These are phyloP conservation scores for Rhododendron ovatum DNA, from an alignment of 148 eudicot species.

Conservation along the genomic window DNA sequence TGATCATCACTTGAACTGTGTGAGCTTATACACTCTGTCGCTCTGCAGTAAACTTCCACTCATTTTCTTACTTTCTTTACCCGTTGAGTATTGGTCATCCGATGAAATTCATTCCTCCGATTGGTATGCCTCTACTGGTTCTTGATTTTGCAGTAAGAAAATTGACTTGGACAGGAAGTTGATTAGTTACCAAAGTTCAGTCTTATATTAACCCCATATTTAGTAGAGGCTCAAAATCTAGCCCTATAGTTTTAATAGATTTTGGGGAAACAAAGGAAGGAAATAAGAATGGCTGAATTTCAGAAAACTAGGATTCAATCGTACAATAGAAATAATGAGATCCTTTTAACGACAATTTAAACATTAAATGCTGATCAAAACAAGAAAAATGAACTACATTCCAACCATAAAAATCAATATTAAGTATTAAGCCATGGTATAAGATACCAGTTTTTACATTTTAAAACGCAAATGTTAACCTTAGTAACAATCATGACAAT, in stretches of 20 bases:
- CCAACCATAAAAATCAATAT: neutral
- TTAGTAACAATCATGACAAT: neutral
- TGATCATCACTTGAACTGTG: neutral
- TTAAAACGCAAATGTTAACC: neutral
- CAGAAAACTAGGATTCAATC: neutral
- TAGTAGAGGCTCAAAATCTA: neutral
- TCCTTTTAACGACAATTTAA: neutral
- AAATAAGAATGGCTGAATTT: neutral
- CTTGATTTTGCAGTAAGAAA: neutral
- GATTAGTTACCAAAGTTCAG: neutral
- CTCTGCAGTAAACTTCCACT: neutral
- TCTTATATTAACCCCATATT: neutral
- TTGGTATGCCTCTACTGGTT: neutral
- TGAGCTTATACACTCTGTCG: neutral
- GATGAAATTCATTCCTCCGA: neutral
- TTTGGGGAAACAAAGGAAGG: neutral
- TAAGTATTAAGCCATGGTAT: neutral
- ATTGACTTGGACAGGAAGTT: neutral
- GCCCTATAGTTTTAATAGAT: neutral
- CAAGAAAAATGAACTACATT: neutral
- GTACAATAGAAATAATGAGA: neutral
- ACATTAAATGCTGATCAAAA: neutral
- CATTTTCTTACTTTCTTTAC: neutral
- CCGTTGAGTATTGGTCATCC: neutral
- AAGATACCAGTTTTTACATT: neutral